Evolutionary conservation across 2,329 filamentous ascomycete species (phyloP).

Genomic region (Aspergillus glaucus): DNA sequence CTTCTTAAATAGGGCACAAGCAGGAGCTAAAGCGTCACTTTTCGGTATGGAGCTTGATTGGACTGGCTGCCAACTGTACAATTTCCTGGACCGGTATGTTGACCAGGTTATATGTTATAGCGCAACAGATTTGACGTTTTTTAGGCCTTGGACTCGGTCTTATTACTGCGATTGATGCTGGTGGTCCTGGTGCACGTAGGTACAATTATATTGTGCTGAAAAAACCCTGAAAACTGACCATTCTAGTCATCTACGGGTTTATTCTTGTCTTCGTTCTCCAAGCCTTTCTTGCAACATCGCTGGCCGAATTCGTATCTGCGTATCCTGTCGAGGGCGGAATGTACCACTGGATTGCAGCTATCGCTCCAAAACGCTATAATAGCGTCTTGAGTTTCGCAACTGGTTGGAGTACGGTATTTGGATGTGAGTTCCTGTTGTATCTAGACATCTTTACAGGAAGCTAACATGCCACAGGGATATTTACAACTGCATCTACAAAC

Average conservation of each 20-base stretch:
- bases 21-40: slow-evolving; percentile 47
- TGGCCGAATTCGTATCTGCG: slow-evolving; percentile 45
- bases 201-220: background rate
- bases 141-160: slow-evolving; percentile 37
- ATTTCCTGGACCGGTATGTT: slow-evolving; percentile 44
- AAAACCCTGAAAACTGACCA: slow-evolving; percentile 8
- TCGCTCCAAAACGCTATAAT: slow-evolving; percentile 37
- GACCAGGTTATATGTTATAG: background rate
- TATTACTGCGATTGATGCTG: slow-evolving; percentile 44
- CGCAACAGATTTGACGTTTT: background rate
- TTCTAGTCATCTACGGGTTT: slow-evolving; percentile 46
- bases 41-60: slow-evolving; percentile 43
- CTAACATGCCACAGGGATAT: slow-evolving; percentile 33
- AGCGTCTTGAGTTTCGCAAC: slow-evolving; percentile 41
- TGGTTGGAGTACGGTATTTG: slow-evolving; percentile 40
- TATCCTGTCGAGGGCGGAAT: slow-evolving; percentile 47
- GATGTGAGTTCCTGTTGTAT: slow-evolving; percentile 19
- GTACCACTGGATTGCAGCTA: slow-evolving; percentile 48
- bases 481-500: slow-evolving; percentile 42
- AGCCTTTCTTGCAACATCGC: slow-evolving; percentile 41
- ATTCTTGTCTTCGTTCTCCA: slow-evolving; percentile 45
- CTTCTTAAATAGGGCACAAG: slow-evolving; percentile 36
- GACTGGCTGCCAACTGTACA: slow-evolving; percentile 45
- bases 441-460: too few species aligned
- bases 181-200: slow-evolving; percentile 40